Percentiles rank a stretch among this genome's conserved stretches.
These are phyloP conservation scores for Adansonia gregorii DNA, from an alignment of 441 rosid genomes.

Conservation along the genomic window DNA sequence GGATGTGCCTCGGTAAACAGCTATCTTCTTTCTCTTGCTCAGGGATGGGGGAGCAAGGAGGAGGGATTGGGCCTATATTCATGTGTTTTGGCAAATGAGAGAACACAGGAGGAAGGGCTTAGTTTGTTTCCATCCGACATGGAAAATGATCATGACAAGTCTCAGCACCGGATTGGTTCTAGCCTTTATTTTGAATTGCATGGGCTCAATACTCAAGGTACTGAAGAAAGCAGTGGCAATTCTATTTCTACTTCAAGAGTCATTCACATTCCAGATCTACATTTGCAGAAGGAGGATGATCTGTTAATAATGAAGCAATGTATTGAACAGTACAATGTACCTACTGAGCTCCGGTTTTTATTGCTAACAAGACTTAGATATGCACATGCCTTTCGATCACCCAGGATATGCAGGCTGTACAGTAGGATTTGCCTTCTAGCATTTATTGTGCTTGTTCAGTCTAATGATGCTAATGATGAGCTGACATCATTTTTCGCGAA, in stretches of 20 bases:
- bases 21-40: constrained; percentile 86
- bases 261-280: constrained; percentile 83
- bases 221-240: constrained; percentile 41
- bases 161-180: constrained; percentile 83
- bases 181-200: constrained; percentile 91
- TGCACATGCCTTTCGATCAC: constrained; percentile 90
- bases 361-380: constrained; percentile 92
- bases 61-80: constrained; percentile 98
- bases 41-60: constrained; percentile 99
- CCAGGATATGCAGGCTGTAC: constrained; percentile 84
- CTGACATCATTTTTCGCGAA: constrained; percentile 90
- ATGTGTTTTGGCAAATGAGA: constrained; percentile 89
- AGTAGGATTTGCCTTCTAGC: constrained; percentile 97
- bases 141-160: constrained; percentile 59
- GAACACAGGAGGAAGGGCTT: constrained; percentile 83
- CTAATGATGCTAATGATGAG: constrained; percentile 92
- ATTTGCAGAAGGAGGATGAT: constrained; percentile 89
- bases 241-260: constrained; percentile 52
- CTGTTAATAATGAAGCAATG: constrained; percentile 79
- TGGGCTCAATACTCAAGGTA: constrained; percentile 53
- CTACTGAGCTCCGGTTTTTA: constrained; percentile 78
- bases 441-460: constrained; percentile 94
- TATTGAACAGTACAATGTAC: constrained; percentile 77
- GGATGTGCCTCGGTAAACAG: constrained; percentile 88
- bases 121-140: constrained; percentile 80